Conservation (phyloP, 805 yeast species). For the Teunomyces tritomae region DNA sequence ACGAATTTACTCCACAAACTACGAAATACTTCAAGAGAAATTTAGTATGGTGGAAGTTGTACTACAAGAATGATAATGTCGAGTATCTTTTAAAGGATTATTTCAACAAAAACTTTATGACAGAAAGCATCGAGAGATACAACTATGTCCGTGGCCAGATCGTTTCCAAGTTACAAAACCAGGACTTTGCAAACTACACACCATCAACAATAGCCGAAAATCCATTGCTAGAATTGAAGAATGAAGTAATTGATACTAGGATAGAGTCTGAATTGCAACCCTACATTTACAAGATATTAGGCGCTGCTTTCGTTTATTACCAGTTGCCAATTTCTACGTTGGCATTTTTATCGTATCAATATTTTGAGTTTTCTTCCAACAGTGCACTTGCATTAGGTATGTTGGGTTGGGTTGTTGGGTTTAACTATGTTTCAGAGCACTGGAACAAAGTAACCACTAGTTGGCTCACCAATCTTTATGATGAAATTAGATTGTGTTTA, state of each 20-base stretch:
- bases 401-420: conserved; percentile 42
- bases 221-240: conserved; percentile 31
- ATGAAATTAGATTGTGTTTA: conserved; percentile 33
- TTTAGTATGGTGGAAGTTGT: conserved; percentile 43
- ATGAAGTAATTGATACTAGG: conserved; percentile 25
- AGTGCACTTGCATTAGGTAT: conserved; percentile 31
- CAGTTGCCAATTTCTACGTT: conserved; percentile 38
- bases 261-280: conserved; percentile 37
- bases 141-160: conserved; percentile 39
- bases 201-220: conserved; percentile 13
- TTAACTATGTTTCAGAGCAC: conserved; percentile 36
- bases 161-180: conserved; percentile 26
- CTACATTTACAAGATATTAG: conserved; percentile 27
- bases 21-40: conserved; percentile 25
- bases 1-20: conserved; percentile 31
- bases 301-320: conserved; percentile 30
- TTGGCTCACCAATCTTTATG: conserved; percentile 32
- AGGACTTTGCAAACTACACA: conserved; percentile 19
- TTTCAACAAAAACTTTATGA: conserved; percentile 35
- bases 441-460: conserved; percentile 30
- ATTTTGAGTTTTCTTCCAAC: conserved; percentile 32
- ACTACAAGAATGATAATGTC: conserved; percentile 40
- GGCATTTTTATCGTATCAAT: conserved; percentile 28
- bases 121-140: conserved; percentile 35
- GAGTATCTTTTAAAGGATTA: conserved; percentile 42